These are phyloP conservation scores for Rosa lucieae DNA, from an alignment of 306 rosid genomes.

Conservation along the genomic window DNA sequence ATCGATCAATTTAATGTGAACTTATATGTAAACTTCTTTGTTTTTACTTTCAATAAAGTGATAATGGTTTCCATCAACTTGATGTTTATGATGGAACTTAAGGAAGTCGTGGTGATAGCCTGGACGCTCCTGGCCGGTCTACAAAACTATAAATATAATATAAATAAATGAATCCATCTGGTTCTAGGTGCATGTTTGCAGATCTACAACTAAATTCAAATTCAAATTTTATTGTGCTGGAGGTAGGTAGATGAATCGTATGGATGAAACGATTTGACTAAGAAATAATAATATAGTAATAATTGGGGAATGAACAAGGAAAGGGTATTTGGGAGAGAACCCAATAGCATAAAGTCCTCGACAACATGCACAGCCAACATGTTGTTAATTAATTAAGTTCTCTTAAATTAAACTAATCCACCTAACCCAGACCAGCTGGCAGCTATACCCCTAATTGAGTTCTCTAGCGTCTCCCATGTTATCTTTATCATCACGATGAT, in stretches of 20 bases:
- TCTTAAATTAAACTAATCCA: not conserved
- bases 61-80: not conserved
- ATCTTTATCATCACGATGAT: not conserved
- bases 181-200: not conserved
- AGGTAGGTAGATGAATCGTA: not conserved
- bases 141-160: not conserved
- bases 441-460: not conserved
- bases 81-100: not conserved
- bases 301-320: not conserved
- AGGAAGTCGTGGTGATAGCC: not conserved
- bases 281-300: not conserved
- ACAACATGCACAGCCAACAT: not conserved
- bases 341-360: constrained; percentile 7
- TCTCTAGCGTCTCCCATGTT: not conserved
- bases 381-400: not conserved
- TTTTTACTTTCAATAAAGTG: not conserved
- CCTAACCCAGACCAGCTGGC: not conserved
- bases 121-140: not conserved
- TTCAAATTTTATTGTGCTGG: not conserved
- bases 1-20: not conserved
- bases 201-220: not conserved
- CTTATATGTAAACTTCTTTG: not conserved
- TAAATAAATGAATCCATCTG: not conserved
- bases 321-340: not conserved
- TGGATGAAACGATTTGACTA: not conserved